Conservation (phyloP, 2,329 filamentous ascomycete genomes). For the Curvularia eragrostidis region DNA sequence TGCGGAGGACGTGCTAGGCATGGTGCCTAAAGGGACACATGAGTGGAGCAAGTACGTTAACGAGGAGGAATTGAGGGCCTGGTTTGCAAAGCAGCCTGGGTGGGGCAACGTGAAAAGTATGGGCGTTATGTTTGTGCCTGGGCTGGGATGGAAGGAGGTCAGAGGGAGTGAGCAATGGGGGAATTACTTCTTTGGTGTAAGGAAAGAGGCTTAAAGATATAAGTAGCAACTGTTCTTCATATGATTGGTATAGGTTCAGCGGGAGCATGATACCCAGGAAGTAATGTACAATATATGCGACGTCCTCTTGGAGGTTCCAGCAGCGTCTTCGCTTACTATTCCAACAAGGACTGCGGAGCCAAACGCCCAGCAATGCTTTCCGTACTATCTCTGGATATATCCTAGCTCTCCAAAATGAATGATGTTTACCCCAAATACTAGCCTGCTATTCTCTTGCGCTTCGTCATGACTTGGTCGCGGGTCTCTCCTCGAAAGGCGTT, state of each 20-base stretch:
- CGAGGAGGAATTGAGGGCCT: conserved; percentile 71
- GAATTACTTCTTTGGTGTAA: conserved; percentile 95
- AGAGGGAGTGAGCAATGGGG: conserved; percentile 81
- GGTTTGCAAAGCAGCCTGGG: conserved; percentile 53
- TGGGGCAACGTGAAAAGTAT: conserved; percentile 63
- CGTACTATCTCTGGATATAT: neutral
- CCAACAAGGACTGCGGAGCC: neutral
- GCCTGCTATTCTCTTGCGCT: neutral
- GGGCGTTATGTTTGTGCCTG: conserved; percentile 90
- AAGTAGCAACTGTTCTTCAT: conserved; percentile 1
- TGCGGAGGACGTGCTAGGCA: conserved; percentile 84
- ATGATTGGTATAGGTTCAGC: neutral
- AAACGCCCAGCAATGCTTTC: conserved; percentile 8
- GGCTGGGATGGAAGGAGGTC: conserved; percentile 86
- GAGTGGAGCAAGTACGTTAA: conserved; percentile 98
- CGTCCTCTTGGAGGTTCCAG: neutral
- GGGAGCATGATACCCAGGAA: conserved; percentile 15
- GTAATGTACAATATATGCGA: conserved; percentile 17
- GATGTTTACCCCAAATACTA: too few relatives aligned
- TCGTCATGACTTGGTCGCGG: conserved; percentile 21
- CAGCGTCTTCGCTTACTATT: neutral
- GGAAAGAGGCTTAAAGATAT: conserved; percentile 52
- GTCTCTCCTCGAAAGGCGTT: conserved; percentile 35
- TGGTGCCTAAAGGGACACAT: conserved; percentile 92
- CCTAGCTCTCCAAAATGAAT: neutral